Evolutionary conservation across 2,329 filamentous ascomycete genomes (phyloP), one percentile per base, ranked within the genome.

Genomic region (Trichoderma sp.): DNA sequence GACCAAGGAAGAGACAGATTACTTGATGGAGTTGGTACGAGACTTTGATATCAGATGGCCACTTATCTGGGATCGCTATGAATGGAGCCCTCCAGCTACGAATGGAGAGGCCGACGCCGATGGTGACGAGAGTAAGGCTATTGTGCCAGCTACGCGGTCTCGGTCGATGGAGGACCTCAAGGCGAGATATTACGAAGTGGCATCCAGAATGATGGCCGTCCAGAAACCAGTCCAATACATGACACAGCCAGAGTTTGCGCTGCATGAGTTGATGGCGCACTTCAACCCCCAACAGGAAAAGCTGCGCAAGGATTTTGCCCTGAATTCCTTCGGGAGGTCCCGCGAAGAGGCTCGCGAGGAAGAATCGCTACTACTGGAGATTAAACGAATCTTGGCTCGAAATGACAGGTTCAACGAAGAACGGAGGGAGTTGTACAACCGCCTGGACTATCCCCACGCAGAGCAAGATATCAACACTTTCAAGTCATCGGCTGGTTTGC

Each of bases 1-100:
- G 96, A 91, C 92, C 15, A 93, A 92, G 77, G 92, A 96, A 76
- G 96, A 99, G 82, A 99, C 96, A 9, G 94, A 98, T 79, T 98
- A 98, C 78, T 82, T 99, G 74, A 88, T 98, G 79, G 84, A 88
- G 3, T 80, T 95, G 43, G 93, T 90, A 15, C 87, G 87, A 71
- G 92, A 95, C 61, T 97, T 91, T 78, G 94, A 97, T 78, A 86
- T 97, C 73, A 91, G 96, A 75, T 99, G 96, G 94, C 88, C 95
- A 4, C 81, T 98, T 17, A 93, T 99, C 73, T 93, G 92, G 85
- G 96, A 99, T 80, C 92, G 95, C 71, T 99, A 98, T 82, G 93
- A 97, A 68, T 97, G 89, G 79, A 82, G 80, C 4, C 85, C 87
- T 3, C 82, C 83, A 34, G 79, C 82, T 2, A 80, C 82, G 2